These are phyloP conservation scores for Hypoxylon sp. DNA, from an alignment of 2,329 filamentous ascomycete genomes.

Conservation along the genomic window DNA sequence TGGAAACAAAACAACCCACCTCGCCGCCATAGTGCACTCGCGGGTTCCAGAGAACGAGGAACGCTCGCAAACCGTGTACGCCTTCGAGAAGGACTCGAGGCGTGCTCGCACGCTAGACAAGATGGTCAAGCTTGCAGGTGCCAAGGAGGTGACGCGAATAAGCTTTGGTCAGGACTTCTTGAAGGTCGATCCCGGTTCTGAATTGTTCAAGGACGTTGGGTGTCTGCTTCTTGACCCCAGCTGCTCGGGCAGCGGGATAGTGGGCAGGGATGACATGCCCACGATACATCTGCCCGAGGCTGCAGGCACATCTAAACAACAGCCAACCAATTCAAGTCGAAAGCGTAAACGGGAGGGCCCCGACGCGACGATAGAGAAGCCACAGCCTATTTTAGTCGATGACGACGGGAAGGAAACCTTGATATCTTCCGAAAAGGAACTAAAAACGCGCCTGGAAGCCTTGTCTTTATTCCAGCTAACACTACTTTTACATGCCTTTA, in stretches of 20 bases:
- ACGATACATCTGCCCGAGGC: constrained; percentile 65
- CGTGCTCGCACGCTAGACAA: constrained; percentile 80
- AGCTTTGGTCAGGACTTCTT: constrained; percentile 83
- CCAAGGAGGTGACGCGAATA: constrained; percentile 70
- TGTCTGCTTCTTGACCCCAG: constrained; percentile 89
- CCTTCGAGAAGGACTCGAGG: constrained; percentile 78
- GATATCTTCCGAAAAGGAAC: constrained; percentile 61
- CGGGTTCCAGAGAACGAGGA: constrained; percentile 49
- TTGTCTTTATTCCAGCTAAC: constrained; percentile 83
- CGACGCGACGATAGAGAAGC: constrained; percentile 39
- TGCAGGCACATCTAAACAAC: constrained; percentile 50
- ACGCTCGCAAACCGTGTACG: constrained; percentile 64
- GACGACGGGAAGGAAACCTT: constrained; percentile 64
- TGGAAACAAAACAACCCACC: constrained; percentile 96
- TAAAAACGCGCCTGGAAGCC: constrained; percentile 71
- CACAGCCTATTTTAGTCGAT: constrained; percentile 55
- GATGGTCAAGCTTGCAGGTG: constrained; percentile 84
- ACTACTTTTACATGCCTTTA: constrained; percentile 83
- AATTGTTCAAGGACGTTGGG: constrained; percentile 73
- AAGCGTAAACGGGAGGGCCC: constrained; percentile 58
- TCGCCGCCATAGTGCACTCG: constrained; percentile 75
- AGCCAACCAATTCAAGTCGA: constrained; percentile 32
- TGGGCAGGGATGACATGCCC: constrained; percentile 83
- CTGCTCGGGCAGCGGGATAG: constrained; percentile 94
- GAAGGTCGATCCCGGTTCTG: constrained; percentile 70